Conservation (phyloP, 768 basidiomycete species). For the Collybia sp. region DNA sequence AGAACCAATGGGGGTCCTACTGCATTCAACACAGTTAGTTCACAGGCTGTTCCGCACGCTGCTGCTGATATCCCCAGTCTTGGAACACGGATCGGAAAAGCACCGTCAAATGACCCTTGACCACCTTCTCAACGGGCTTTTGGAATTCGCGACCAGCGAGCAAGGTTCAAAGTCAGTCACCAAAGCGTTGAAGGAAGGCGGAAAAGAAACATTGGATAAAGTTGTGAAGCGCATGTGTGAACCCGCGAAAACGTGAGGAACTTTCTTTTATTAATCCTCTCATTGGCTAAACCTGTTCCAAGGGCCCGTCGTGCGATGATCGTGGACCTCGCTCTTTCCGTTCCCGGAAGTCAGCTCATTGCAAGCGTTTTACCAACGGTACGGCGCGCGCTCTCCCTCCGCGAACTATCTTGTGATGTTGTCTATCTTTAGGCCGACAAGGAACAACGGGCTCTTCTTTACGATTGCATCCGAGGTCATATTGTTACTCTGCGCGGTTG, state of each 20-base stretch:
- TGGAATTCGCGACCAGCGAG: conserved; percentile 77
- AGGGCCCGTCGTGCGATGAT: conserved; percentile 74
- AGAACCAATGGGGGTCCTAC: conserved; percentile 88
- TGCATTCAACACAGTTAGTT: conserved; percentile 80
- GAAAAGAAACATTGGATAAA: conserved; percentile 67
- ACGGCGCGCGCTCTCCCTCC: conserved; percentile 14
- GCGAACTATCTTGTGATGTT: conserved; percentile 6
- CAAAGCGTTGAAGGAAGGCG: conserved; percentile 84
- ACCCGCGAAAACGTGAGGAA: conserved; percentile 67
- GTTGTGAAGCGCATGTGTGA: conserved; percentile 84
- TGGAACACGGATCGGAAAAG: conserved; percentile 79
- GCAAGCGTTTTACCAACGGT: conserved; percentile 78
- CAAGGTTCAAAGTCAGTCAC: conserved; percentile 87
- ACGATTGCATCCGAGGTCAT: conserved; percentile 83
- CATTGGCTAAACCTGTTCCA: conserved; percentile 3
- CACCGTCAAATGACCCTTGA: conserved; percentile 76
- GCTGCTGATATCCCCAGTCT: conserved; percentile 37
- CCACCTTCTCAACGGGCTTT: conserved; percentile 69
- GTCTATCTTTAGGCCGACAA: conserved; percentile 61
- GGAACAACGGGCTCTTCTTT: conserved; percentile 76
- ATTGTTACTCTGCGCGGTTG: conserved; percentile 88
- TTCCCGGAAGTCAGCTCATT: conserved; percentile 82
- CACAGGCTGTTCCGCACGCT: background rate
- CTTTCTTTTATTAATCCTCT: background rate
- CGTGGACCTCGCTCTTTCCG: conserved; percentile 80